These are phyloP conservation scores for Echria macrotheca DNA, from an alignment of 495 filamentous ascomycete genomes.

Conservation along the genomic window DNA sequence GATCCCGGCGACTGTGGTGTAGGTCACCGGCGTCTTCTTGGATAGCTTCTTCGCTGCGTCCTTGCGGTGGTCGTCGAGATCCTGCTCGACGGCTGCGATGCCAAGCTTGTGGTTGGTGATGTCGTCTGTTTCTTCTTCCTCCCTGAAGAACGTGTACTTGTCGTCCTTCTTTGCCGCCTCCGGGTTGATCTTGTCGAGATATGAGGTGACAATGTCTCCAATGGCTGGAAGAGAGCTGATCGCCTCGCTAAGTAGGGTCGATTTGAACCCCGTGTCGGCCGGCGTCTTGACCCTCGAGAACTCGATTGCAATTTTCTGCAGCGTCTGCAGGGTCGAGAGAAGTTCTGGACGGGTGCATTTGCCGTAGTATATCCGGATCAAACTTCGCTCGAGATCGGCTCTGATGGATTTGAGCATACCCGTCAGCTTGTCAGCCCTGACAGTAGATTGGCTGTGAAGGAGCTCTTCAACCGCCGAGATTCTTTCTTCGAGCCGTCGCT, in stretches of 20 bases:
- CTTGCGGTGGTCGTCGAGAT: conserved; percentile 69
- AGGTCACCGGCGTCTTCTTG: conserved; percentile 63
- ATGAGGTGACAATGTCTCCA: conserved; percentile 57
- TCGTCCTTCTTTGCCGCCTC: conserved; percentile 81
- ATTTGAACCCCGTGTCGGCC: conserved; percentile 67
- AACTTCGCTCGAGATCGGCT: conserved; percentile 80
- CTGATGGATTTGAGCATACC: conserved; percentile 63
- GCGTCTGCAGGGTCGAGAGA: conserved; percentile 72
- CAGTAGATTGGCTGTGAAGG: conserved; percentile 56
- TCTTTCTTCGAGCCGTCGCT: conserved; percentile 70
- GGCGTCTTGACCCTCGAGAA: conserved; percentile 61
- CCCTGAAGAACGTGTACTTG: conserved; percentile 89
- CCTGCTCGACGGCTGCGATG: conserved; percentile 83
- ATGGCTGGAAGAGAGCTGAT: conserved; percentile 76
- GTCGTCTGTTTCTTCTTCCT: conserved; percentile 76
- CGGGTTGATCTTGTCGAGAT: conserved; percentile 79
- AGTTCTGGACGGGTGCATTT: conserved; percentile 92
- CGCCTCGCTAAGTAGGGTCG: conserved; percentile 63
- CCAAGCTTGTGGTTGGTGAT: conserved; percentile 86
- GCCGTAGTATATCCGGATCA: conserved; percentile 95
- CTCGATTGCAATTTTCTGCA: conserved; percentile 73
- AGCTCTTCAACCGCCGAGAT: conserved; percentile 86
- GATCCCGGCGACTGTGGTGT: conserved; percentile 78
- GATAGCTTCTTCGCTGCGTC: conserved; percentile 64
- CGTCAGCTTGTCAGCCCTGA: conserved; percentile 66